These are phyloP conservation scores for Starmerella apis DNA, from an alignment of 805 yeast genomes.

Conservation along the genomic window DNA sequence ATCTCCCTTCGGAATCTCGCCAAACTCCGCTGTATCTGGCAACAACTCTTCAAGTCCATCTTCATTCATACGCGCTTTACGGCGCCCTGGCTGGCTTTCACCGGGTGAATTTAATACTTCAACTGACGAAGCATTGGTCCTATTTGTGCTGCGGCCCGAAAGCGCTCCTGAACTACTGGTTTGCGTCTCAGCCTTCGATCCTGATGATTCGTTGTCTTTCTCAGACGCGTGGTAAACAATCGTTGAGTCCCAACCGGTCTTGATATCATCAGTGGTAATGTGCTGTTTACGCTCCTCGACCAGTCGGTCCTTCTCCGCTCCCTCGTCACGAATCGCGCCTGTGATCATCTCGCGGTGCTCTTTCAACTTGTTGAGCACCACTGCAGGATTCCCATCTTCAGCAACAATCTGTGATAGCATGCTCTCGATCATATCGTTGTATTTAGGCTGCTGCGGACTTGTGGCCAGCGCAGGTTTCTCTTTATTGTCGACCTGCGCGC, in stretches of 20 bases:
- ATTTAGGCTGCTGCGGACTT: constrained; percentile 38
- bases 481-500: constrained; percentile 28
- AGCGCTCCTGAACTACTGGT: constrained; percentile 21
- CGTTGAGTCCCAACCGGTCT: constrained; percentile 83
- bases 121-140: constrained; percentile 19
- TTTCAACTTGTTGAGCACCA: constrained; percentile 33
- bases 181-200: not conserved
- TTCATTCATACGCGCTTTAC: constrained; percentile 21
- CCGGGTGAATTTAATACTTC: constrained; percentile 31
- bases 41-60: constrained; percentile 34
- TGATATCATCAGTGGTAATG: constrained; percentile 83
- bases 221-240: constrained; percentile 41
- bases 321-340: constrained; percentile 56
- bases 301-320: constrained; percentile 54
- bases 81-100: not conserved
- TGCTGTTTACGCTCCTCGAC: constrained; percentile 59
- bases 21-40: constrained; percentile 56
- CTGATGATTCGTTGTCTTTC: not conserved
- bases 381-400: constrained; percentile 40
- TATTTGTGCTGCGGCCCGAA: constrained; percentile 8
- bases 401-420: constrained; percentile 64
- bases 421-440: constrained; percentile 88
- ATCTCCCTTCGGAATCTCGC: constrained; percentile 44
- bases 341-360: constrained; percentile 45
- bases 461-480: constrained; percentile 26